Conservation (phyloP, 805 yeast genomes). For the Lipomyces yamadae region DNA sequence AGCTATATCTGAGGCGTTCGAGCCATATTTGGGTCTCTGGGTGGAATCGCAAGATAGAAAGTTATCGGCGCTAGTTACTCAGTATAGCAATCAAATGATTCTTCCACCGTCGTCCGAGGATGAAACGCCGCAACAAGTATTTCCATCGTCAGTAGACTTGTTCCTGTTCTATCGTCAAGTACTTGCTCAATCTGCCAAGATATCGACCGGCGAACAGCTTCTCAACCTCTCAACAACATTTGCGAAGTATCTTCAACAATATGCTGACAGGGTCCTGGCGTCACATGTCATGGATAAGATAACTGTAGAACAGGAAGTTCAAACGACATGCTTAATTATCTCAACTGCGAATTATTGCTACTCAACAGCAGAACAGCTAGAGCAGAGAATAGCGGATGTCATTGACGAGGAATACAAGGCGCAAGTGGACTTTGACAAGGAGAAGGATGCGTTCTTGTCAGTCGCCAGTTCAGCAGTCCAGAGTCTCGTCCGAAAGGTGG, state of each 20-base stretch:
- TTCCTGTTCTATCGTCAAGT: conserved; percentile 77
- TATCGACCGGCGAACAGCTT: conserved; percentile 53
- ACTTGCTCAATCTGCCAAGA: conserved; percentile 67
- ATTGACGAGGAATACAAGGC: conserved; percentile 50
- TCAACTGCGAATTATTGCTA: conserved; percentile 92
- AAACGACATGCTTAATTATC: conserved; percentile 69
- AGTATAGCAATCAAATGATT: conserved; percentile 64
- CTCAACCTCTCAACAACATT: conserved; percentile 63
- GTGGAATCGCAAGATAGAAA: conserved; percentile 77
- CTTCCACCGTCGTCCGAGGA: conserved; percentile 54
- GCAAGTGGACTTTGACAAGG: conserved; percentile 56
- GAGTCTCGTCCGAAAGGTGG: conserved; percentile 61
- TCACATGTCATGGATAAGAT: conserved; percentile 37
- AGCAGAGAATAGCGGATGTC: conserved; percentile 59
- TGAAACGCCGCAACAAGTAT: conserved; percentile 64
- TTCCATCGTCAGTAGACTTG: conserved; percentile 85
- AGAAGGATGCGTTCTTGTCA: conserved; percentile 61
- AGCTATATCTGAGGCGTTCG: conserved; percentile 69
- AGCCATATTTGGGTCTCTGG: conserved; percentile 86
- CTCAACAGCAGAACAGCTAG: conserved; percentile 75
- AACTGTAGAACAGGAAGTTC: conserved; percentile 62
- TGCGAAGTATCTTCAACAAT: conserved; percentile 65
- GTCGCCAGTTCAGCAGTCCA: conserved; percentile 63
- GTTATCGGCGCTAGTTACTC: conserved; percentile 64
- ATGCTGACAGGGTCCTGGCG: conserved; percentile 55